Base-by-base conservation (phyloP, 345 rosid species). In the Syzygium jambos region DNA sequence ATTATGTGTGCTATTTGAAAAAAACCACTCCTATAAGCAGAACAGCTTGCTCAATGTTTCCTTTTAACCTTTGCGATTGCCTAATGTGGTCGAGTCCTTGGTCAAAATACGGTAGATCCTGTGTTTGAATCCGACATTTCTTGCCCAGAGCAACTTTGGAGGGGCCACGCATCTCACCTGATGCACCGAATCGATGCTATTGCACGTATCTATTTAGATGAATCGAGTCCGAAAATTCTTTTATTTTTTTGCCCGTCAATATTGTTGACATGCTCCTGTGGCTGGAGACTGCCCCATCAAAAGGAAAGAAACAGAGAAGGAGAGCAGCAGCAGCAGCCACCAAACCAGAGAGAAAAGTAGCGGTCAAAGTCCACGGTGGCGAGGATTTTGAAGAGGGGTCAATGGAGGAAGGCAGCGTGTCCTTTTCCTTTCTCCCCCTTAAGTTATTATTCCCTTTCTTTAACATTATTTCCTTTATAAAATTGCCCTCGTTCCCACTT, bases 351-450 rank as follows among this genome's bases (percentile, higher is more conserved):
- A 90, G 80, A 73, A 94, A 94, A 90, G 93, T 91, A 92, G 87
- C 10, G 91, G 93, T 93, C 95, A 93, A 94, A 92, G 94, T 94
- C 94, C 84, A 91, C 91, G 84, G 85, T 85, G 23, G 85, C 38
- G 65, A 53, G 56, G 89, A 14, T 22, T 90, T 91, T 93, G 11
- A 92, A 93, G 93, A 91, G 88, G 91, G 86, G 94, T 94, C 95
- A 94, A 92, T 78, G 51, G 87, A 88, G 92, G 93, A 89, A 88
- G 92, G 93, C 88, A 87, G 68, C 85, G n/a, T 21, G 88, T 87
- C 85, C 73, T 55, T 87, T 87, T 87, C 88, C 54, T 34, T 85
- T 88, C 87, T 19, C 87, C 85, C 83, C 85, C 85, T 85, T 17
- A 86, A 49, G 49, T 61, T 53, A 85, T 52, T 52, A 43, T 61